Base-by-base conservation (phyloP, 1,139 yeast species). In the Arxiozyma slooffiae region DNA sequence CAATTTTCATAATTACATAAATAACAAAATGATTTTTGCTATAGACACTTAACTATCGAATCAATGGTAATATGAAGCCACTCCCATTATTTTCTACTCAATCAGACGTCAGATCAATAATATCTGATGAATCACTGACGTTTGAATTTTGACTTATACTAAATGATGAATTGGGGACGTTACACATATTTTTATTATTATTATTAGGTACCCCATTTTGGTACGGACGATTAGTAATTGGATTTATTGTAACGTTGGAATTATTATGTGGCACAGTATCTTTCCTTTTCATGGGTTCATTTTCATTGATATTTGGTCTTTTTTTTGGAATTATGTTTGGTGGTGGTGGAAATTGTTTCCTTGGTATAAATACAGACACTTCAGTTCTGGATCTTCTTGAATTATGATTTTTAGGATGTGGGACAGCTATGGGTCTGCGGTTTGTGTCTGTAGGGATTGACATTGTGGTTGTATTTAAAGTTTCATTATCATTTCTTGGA, bases 81-180 rank as follows among this genome's bases (percentile, higher is more conserved):
- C 14, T 30, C n/a, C 36, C 36, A 30, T 7, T 6, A 30, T 30
- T 30, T 30, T 30, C n/a, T 30, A 30, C 16, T 47, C 21, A 48
- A 44, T 62, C 66, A 14, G 66, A 61, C 11, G 67, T 63, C 41
- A 63, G 48, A 52, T 63, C 67, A 48, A 63, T 60, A 26, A 61
- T 46, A 38, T 57, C 63, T 42, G 50, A 51, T 24, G 51, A 52
- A 39, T 44, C 26, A 38, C 6, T 39, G 22, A 20, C 23, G 6
- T 7, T 34, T 22, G 24, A 14, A 41, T 8, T 17, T 26, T 37
- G 22, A 26, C 17, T 41, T 24, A 18, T 11, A 17, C 11, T 41
- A 41, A 17, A 18, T 2, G 24, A 16, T 2, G 37, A 21, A 18
- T 30, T 30, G 16, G 21, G 39, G 21, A 37, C 22, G 23, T 40